Evolutionary conservation across 306 rosid species (phyloP).

Genomic region (Vachellia pachyceras): DNA sequence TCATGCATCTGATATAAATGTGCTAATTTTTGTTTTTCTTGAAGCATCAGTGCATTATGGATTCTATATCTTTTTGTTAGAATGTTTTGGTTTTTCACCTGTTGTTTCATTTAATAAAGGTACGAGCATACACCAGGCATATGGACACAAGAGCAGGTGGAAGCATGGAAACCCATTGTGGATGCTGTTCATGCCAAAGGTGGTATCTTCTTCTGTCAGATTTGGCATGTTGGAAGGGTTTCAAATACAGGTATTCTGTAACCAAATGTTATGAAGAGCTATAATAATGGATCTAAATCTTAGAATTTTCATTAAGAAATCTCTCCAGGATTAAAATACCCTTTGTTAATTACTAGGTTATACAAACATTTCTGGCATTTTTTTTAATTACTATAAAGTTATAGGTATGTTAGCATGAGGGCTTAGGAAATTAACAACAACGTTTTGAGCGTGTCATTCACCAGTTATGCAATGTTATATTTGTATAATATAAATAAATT

Average conservation of each 20-base stretch:
- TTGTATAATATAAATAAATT: no score
- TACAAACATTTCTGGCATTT: neutral
- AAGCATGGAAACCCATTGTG: conserved; percentile 15
- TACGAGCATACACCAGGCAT: neutral
- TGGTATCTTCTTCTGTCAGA: conserved; percentile 4
- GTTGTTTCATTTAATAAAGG: neutral
- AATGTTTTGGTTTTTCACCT: no score
- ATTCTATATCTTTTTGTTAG: no score
- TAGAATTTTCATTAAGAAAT: neutral
- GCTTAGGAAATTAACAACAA: neutral
- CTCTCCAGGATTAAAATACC: neutral
- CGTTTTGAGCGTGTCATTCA: neutral
- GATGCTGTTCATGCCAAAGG: conserved; percentile 14
- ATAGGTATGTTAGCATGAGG: neutral
- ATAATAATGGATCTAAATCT: neutral
- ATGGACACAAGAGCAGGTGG: conserved; percentile 2
- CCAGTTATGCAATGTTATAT: neutral
- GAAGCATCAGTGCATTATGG: no score
- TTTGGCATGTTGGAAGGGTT: conserved; percentile 6
- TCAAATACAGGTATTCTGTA: neutral
- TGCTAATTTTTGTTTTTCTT: no score
- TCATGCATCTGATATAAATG: no score
- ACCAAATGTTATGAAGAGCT: neutral
- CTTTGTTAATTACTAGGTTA: neutral
- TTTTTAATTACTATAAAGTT: neutral